These are phyloP conservation scores for Podospora didyma DNA, from an alignment of 495 filamentous ascomycete species.

Conservation along the genomic window DNA sequence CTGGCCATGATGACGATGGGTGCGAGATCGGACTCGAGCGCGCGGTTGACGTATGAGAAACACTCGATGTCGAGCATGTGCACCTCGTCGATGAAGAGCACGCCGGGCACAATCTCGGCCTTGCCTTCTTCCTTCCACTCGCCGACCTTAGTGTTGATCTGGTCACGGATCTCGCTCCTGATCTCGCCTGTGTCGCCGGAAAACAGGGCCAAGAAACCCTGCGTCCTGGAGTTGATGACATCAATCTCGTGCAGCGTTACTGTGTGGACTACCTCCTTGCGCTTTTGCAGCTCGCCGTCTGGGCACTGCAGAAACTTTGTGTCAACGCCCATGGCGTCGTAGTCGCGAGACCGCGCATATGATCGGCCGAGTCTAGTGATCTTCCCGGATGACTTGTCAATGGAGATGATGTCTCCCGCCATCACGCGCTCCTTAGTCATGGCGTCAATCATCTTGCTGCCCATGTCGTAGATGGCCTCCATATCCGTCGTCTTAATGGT, in stretches of 20 bases:
- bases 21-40: constrained; percentile 86
- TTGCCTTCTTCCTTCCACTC: constrained; percentile 99
- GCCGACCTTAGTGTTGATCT: constrained; percentile 96
- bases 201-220: constrained; percentile 94
- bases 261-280: constrained; percentile 94
- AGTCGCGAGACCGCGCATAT: constrained; percentile 90
- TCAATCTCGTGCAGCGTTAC: constrained; percentile 98
- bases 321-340: constrained; percentile 98
- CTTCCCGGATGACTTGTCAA: constrained; percentile 96
- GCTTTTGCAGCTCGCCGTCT: constrained; percentile 97
- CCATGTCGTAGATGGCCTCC: constrained; percentile 99
- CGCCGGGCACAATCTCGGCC: constrained; percentile 93
- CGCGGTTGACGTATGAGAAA: constrained; percentile 97
- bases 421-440: constrained; percentile 99
- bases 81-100: constrained; percentile 98
- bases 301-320: constrained; percentile 98
- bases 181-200: constrained; percentile 99
- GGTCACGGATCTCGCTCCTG: constrained; percentile 89
- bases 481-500: constrained; percentile 99
- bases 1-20: constrained; percentile 99
- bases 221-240: constrained; percentile 96
- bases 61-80: constrained; percentile 99
- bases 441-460: constrained; percentile 97
- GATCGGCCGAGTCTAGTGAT: constrained; percentile 95
- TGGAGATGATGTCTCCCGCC: constrained; percentile 95